Percentiles rank a stretch among this genome's conserved stretches.
Evolutionary conservation across 2,329 filamentous ascomycete genomes (phyloP).

Genomic region (Beauveria varroae): DNA sequence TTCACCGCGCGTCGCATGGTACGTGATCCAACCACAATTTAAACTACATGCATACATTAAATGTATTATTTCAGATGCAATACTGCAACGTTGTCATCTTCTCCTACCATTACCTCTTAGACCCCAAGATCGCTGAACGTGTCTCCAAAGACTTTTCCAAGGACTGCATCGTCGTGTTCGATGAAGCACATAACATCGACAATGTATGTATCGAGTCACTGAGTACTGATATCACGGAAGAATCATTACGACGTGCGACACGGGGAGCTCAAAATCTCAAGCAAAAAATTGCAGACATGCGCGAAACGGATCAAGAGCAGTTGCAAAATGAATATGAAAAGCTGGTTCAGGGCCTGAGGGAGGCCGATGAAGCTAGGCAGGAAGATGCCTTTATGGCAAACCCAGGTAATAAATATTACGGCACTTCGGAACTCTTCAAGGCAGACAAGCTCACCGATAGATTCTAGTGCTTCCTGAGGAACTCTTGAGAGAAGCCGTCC

Average conservation of each 20-base stretch:
- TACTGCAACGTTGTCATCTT: slow-evolving; percentile 99
- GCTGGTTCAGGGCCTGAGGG: slow-evolving; percentile 82
- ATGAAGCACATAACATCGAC: slow-evolving; percentile 98
- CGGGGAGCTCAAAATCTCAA: slow-evolving; percentile 87
- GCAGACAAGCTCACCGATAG: slow-evolving; percentile 14
- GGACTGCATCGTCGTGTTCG: slow-evolving; percentile 97
- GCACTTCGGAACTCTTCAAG: not conserved
- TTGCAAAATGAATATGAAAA: slow-evolving; percentile 93
- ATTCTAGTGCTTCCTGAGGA: slow-evolving; percentile 75
- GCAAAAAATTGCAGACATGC: slow-evolving; percentile 86
- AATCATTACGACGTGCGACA: slow-evolving; percentile 84
- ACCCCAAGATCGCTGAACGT: slow-evolving; percentile 94
- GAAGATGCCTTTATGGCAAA: slow-evolving; percentile 98
- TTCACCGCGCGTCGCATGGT: slow-evolving; percentile 94
- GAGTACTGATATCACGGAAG: slow-evolving; percentile 94
- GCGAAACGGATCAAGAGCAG: slow-evolving; percentile 89
- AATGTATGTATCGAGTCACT: slow-evolving; percentile 98
- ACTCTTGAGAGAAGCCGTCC: slow-evolving; percentile 88
- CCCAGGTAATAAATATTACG: slow-evolving; percentile 43
- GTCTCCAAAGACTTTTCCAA: slow-evolving; percentile 95
- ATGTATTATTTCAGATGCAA: slow-evolving; percentile 60
- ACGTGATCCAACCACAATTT: slow-evolving; percentile 19
- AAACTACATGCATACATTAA: not conserved
- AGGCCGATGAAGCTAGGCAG: slow-evolving; percentile 79
- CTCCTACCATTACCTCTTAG: slow-evolving; percentile 95